phyloP scores from a whole-genome alignment of 768 basidiomycete genomes.

The Austroboletus festivus region DNA sequence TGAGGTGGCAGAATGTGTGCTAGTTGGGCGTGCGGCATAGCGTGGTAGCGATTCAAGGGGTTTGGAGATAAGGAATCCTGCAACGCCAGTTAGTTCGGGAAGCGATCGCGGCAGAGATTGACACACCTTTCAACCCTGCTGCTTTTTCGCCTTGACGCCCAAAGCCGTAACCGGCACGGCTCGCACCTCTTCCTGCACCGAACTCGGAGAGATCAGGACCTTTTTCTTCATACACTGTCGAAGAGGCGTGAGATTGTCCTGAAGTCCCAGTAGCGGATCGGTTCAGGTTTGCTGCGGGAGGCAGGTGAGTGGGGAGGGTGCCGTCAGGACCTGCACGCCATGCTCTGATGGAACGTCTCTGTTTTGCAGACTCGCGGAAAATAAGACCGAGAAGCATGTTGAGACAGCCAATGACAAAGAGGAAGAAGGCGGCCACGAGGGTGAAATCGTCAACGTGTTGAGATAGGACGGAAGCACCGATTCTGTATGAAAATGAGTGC shows the following conservation, averaged over 20 bases:
- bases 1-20: constrained; percentile 15
- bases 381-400: constrained; percentile 78
- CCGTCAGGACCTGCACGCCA: constrained; percentile 57
- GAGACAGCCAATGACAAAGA: constrained; percentile 87
- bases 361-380: constrained; percentile 61
- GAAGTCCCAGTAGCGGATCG: constrained; percentile 25
- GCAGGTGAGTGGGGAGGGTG: constrained; percentile 47
- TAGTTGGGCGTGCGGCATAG: constrained; percentile 44
- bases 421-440: constrained; percentile 87
- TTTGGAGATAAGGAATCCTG: constrained; percentile 56
- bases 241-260: constrained; percentile 23
- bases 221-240: constrained; percentile 33
- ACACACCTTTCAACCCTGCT: constrained; percentile 55
- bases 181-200: constrained; percentile 17
- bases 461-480: constrained; percentile 68
- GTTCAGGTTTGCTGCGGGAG: constrained; percentile 19
- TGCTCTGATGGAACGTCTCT: constrained; percentile 58
- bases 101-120: constrained; percentile 1
- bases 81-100: constrained; percentile 4
- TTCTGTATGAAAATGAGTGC: constrained; percentile 36
- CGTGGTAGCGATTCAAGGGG: constrained; percentile 62
- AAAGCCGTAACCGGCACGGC: constrained; percentile 66
- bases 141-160: constrained; percentile 76
- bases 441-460: constrained; percentile 85
- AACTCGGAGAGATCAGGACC: constrained; percentile 19